A percentile compares a stretch with the other conserved stretches of the same genome.
Evolutionary conservation across 176 grass and related monocot genomes (phyloP).

Genomic region (Oryza punctata): DNA sequence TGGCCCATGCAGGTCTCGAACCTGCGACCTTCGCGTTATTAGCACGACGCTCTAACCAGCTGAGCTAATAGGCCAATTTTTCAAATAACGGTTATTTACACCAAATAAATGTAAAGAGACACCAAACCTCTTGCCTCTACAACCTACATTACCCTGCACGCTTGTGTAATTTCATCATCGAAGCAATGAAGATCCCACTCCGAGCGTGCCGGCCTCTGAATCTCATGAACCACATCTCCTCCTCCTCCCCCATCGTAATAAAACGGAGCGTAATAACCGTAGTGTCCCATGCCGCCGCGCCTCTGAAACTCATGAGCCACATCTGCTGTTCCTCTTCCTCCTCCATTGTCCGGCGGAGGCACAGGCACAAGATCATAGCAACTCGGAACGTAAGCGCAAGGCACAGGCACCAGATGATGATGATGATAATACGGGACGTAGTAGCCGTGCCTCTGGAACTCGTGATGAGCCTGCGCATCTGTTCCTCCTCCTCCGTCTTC

Average conservation of each 20-base stretch:
- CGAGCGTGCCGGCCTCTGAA: background rate
- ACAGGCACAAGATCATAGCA: too few relatives aligned
- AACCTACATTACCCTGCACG: slow-evolving; percentile 41
- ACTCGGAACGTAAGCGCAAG: too few relatives aligned
- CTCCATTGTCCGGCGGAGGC: too few relatives aligned
- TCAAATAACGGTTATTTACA: too few relatives aligned
- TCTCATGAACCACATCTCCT: slow-evolving; percentile 3
- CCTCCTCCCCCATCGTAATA: slow-evolving; percentile 7
- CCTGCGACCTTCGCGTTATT: slow-evolving; percentile 93
- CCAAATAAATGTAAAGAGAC: too few relatives aligned
- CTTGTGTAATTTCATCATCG: slow-evolving; percentile 44
- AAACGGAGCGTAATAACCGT: background rate
- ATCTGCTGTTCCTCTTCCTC: too few relatives aligned
- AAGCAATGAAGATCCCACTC: slow-evolving; percentile 38
- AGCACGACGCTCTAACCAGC: slow-evolving; percentile 74
- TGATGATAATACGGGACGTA: too few relatives aligned
- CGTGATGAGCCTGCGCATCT: background rate
- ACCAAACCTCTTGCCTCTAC: too few relatives aligned
- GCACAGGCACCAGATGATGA: too few relatives aligned
- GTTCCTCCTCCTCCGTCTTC: background rate
- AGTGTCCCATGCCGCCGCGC: background rate
- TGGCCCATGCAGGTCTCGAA: slow-evolving; percentile 93
- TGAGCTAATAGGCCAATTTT: slow-evolving; percentile 55
- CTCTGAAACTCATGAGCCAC: background rate
- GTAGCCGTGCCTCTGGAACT: background rate